Base-by-base conservation (phyloP, 768 basidiomycete species). In the Coprinopsis cinerea region DNA sequence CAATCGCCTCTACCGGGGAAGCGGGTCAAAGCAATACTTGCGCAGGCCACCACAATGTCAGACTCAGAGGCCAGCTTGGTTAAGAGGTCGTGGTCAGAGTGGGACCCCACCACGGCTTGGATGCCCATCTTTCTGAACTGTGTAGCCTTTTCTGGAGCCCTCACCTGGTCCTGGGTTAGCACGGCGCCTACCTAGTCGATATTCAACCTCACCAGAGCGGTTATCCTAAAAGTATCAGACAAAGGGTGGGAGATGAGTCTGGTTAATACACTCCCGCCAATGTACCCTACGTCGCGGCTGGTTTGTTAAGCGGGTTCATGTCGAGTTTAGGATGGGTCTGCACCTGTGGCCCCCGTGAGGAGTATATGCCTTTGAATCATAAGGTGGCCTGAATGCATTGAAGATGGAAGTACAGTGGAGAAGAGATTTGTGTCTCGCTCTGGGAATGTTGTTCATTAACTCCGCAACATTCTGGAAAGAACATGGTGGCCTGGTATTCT, bases 341-440 rank as follows among this genome's bases (percentile, higher is more conserved):
- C 49, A 71, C 76, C 74, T 11, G 76, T 76, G n/a, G 67, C 73
- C 32, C 75, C 73, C 32, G 69, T 68, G 42, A 78, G 49, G 49
- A 77, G 67, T 30, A 78, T 67, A 27, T 66, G 61, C 32, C 47
- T 54, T 54, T 64, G 68, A 27, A 51, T 51, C 25, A 17, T 39
- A 17, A 45, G 18, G 20, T 45, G 44, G 14, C 44, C 28, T 35
- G 50, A 44, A 17, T 51, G 50, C 50, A 51, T 50, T 14, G 44
- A 7, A n/a, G n/a, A n/a, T n/a, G n/a, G n/a, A n/a, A n/a, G n/a
- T n/a, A n/a, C n/a, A n/a, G n/a, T n/a, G n/a, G n/a, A n/a, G n/a
- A n/a, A n/a, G n/a, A n/a, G n/a, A n/a, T n/a, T n/a, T n/a, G 30
- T 32, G 30, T 32, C 15, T 15, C 30, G 30, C 15, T 32, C 30